These are phyloP conservation scores for Cutaneotrichosporon sp. DNA, from an alignment of 1,284 basidiomycete species.

Conservation along the genomic window DNA sequence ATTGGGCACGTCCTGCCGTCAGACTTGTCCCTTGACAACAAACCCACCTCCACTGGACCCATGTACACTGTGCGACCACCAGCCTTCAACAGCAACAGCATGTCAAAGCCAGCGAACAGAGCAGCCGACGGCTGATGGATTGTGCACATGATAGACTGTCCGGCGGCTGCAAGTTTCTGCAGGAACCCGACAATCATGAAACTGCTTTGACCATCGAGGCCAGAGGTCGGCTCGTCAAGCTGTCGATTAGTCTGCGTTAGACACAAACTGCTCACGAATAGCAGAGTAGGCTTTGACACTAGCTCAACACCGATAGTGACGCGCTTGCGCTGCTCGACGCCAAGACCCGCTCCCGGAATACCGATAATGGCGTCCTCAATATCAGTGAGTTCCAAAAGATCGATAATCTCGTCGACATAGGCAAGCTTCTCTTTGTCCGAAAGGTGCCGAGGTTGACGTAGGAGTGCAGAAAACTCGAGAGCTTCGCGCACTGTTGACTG, in stretches of 20 bases:
- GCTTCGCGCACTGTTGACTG: slow-evolving; percentile 65
- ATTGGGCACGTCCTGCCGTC: slow-evolving; percentile 45
- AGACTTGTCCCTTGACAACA: not conserved
- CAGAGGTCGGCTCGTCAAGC: slow-evolving; percentile 51
- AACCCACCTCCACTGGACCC: slow-evolving; percentile 46
- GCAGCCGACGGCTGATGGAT: slow-evolving; percentile 59
- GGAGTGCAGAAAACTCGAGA: slow-evolving; percentile 69
- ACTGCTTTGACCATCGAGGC: slow-evolving; percentile 58
- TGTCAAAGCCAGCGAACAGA: slow-evolving; percentile 65
- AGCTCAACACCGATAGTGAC: slow-evolving; percentile 53
- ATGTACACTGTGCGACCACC: slow-evolving; percentile 56
- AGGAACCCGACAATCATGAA: slow-evolving; percentile 56
- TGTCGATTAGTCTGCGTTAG: too few relatives aligned
- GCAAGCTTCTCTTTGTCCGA: slow-evolving; percentile 54
- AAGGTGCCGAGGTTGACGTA: slow-evolving; percentile 69
- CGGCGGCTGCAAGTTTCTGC: slow-evolving; percentile 53
- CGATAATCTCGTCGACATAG: slow-evolving; percentile 54
- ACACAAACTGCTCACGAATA: slow-evolving; percentile 30
- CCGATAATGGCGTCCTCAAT: slow-evolving; percentile 53
- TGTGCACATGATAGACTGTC: slow-evolving; percentile 50
- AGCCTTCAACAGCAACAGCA: slow-evolving; percentile 54
- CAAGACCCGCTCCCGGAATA: slow-evolving; percentile 49
- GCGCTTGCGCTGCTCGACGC: slow-evolving; percentile 49
- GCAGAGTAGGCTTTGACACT: slow-evolving; percentile 40
- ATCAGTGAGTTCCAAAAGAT: slow-evolving; percentile 52